Percentiles rank a stretch among this genome's conserved stretches.
Evolutionary conservation across 352 stramenopile species (phyloP).

Genomic region (Aphanomyces stellatus): DNA sequence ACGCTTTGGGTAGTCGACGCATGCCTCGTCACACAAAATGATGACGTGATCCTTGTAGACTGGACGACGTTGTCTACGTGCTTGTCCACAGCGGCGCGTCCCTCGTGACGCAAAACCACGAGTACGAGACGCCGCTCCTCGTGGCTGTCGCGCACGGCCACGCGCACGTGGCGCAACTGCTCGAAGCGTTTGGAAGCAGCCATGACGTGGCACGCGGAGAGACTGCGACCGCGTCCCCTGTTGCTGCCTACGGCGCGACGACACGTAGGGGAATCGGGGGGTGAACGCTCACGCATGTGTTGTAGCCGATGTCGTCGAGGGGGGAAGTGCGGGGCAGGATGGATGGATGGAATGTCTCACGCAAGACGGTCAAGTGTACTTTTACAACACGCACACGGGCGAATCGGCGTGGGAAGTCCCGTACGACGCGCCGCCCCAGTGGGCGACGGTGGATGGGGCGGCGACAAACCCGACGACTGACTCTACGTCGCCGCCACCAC

Average conservation of each 20-base stretch:
- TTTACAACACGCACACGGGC: conserved; percentile 46
- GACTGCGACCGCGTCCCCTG: too few relatives aligned
- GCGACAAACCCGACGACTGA: not conserved
- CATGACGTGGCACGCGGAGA: not conserved
- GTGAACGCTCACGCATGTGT: not conserved
- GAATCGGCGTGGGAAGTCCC: conserved; percentile 47
- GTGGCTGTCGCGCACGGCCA: not conserved
- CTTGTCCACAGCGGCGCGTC: conserved; percentile 52
- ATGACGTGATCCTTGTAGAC: not conserved
- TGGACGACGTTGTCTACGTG: conserved; percentile 30
- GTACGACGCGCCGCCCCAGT: too few relatives aligned
- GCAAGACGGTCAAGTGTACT: conserved; percentile 50
- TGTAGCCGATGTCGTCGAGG: too few relatives aligned
- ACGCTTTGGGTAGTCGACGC: conserved; percentile 34
- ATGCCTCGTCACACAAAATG: not conserved
- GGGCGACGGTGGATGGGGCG: too few relatives aligned
- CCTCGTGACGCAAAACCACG: not conserved
- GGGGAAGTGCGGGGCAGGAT: too few relatives aligned
- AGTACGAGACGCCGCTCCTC: not conserved
- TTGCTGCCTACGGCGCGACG: too few relatives aligned
- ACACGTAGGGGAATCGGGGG: not conserved
- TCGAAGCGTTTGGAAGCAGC: too few relatives aligned
- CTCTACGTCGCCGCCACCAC: not conserved
- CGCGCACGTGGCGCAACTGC: not conserved
- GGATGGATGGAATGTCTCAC: conserved; percentile 47